Evolutionary conservation across 2,329 filamentous ascomycete species (phyloP).

Genomic region (Tolypocladium nubicola): DNA sequence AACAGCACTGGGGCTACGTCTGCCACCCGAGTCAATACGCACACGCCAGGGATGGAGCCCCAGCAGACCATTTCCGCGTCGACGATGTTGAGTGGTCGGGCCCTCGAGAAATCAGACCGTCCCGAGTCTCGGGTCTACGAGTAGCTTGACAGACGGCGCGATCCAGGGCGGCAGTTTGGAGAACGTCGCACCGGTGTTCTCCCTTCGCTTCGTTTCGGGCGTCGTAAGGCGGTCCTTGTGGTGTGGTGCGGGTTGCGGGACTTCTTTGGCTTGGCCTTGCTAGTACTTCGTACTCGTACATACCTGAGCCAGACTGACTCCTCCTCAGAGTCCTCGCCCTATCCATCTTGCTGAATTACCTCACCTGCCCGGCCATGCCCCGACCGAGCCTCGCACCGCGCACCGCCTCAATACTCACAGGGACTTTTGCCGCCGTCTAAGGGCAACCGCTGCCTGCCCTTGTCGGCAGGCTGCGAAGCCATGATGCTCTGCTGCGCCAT

Average conservation of each 20-base stretch:
- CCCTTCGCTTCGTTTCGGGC: neutral
- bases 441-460: neutral
- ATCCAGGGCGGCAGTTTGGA: neutral
- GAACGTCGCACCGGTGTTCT: neutral
- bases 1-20: neutral
- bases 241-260: neutral
- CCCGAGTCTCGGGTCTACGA: neutral
- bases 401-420: neutral
- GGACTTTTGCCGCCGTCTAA: neutral
- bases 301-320: neutral
- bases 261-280: neutral
- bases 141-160: neutral
- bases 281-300: neutral
- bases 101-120: neutral
- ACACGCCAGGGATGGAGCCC: neutral
- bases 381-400: neutral
- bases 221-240: neutral
- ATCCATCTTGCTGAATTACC: neutral
- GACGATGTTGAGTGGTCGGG: neutral
- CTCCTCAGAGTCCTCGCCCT: neutral
- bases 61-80: neutral
- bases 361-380: neutral
- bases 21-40: neutral
- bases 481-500: neutral
- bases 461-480: neutral